Base-by-base conservation (phyloP, 179 eudicot species). In the Camellia oleifera region DNA sequence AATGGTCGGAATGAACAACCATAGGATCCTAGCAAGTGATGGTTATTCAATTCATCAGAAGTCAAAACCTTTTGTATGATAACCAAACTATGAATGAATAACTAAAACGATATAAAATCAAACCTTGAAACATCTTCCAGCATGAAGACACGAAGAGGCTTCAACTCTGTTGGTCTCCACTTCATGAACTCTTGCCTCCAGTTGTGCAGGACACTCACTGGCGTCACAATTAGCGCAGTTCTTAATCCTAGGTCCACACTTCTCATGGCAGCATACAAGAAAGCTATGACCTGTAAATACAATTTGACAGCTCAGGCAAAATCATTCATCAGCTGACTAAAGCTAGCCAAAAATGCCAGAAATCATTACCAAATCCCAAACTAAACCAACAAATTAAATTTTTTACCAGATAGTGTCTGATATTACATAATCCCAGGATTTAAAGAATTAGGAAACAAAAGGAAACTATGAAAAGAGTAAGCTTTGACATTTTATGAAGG, bases 171-270 rank as follows among this genome's bases (percentile, higher is more conserved):
- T 62, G 99, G 99, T 77, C 83, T 83, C 99, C 99, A 97, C 86
- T 93, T 95, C 54, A 60, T 82, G 78, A 97, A 97, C 86, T 97
- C 99, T 74, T 88, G 89, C 88, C 93, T 87, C 99, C 99, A 97
- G 84, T 97, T 97, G 87, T 97, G 98, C 73, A 95, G 84, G 78
- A 97, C 99, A 88, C 91, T 97, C 65, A 97, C 98, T 46, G 99
- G 99, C 72, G 94, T 87, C 74, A 97, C 99, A 72, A 97, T 88
- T 78, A 97, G 88, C 23, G 94, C 99, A 77, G 92, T 87, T 88
- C 83, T 92, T 77, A 97, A 83, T 77, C 99, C 99, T 78, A 97
- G 80, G 84, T 95, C 97, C 80, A 89, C 94, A 86, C 92, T 80
- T 88, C 95, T 91, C 99, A 97, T 95, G 57, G 97, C 98, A 83